phyloP scores from a whole-genome alignment of 2,329 filamentous ascomycete genomes.

The Diaporthe sp. region DNA sequence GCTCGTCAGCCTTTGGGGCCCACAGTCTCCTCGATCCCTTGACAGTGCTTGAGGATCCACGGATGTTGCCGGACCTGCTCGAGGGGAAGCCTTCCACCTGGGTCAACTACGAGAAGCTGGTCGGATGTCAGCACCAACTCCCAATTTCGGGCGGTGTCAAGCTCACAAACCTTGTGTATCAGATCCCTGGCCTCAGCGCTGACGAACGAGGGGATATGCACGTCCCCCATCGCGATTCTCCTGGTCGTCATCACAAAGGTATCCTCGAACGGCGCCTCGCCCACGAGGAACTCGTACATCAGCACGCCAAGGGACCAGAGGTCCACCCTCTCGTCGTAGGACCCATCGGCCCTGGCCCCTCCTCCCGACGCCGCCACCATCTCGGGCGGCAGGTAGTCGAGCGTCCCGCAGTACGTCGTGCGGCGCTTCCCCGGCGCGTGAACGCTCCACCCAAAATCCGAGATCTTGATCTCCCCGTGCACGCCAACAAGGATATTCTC shows the following conservation, averaged over 20 bases:
- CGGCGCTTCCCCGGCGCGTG: conserved; percentile 40
- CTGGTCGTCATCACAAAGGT: conserved; percentile 24
- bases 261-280: conserved; percentile 32
- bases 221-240: conserved; percentile 21
- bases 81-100: neutral
- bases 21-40: neutral
- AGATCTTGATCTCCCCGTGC: conserved; percentile 43
- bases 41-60: conserved; percentile 23
- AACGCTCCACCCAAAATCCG: conserved; percentile 45
- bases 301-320: conserved; percentile 29
- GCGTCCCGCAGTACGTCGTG: conserved; percentile 41
- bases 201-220: conserved; percentile 58
- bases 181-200: conserved; percentile 67
- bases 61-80: neutral
- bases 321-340: conserved; percentile 42
- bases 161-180: conserved; percentile 1
- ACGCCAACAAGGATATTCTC: conserved; percentile 48
- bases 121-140: neutral
- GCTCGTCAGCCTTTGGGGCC: neutral
- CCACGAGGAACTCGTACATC: conserved; percentile 25
- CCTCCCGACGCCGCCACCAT: conserved; percentile 36
- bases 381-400: conserved; percentile 44
- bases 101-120: conserved; percentile 24
- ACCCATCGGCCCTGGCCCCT: conserved; percentile 49
- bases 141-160: neutral